A percentile compares a stretch with the other conserved stretches of the same genome.
phyloP scores from a whole-genome alignment of 306 rosid genomes.

The Cucumis cinereus region DNA sequence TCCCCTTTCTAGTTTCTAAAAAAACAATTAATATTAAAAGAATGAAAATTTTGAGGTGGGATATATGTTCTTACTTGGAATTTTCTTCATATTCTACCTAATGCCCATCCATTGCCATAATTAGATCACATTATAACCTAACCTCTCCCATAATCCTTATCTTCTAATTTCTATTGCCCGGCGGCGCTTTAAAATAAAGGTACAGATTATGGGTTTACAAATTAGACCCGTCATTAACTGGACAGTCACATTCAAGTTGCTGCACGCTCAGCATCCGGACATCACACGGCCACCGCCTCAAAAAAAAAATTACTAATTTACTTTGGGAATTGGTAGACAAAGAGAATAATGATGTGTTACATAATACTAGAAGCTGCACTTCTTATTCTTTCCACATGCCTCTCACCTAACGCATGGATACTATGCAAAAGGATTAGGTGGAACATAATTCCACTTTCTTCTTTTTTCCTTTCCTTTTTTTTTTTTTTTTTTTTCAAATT shows the following conservation, averaged over 20 bases:
- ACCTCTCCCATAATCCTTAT: background rate
- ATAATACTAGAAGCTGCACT: background rate
- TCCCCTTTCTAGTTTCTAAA: background rate
- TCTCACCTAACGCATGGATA: background rate
- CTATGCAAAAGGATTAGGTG: background rate
- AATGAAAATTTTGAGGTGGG: background rate
- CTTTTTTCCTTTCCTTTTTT: background rate
- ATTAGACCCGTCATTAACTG: too few species aligned
- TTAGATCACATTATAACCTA: background rate
- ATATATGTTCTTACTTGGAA: background rate
- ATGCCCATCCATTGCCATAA: background rate
- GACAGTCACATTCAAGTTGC: too few species aligned
- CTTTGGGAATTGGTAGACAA: too few species aligned
- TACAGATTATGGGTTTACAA: too few species aligned
- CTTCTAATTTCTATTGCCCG: background rate
- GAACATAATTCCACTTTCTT: background rate
- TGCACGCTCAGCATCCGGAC: too few species aligned
- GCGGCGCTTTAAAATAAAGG: background rate
- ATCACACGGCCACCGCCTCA: too few species aligned
- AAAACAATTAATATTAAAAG: background rate
- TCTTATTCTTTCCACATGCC: background rate
- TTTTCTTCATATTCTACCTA: background rate
- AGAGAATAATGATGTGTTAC: too few species aligned
- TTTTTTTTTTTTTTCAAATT: background rate
- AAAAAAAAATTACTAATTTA: too few species aligned